These are phyloP conservation scores for Plasmopara viticola DNA, from an alignment of 352 stramenopile species.

Conservation along the genomic window DNA sequence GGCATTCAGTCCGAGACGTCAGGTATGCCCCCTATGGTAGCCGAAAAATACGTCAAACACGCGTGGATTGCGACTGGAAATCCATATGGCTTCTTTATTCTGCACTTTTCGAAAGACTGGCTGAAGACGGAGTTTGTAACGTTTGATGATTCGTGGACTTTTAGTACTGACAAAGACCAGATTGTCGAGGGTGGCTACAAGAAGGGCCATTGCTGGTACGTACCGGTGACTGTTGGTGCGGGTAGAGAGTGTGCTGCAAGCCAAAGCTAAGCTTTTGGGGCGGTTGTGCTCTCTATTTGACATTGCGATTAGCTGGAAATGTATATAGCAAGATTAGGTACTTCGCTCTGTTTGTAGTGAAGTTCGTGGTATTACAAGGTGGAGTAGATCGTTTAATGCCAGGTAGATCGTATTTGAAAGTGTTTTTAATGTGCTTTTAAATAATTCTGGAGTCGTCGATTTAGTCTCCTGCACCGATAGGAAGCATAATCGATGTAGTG, in stretches of 20 bases:
- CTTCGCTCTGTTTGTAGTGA: no score
- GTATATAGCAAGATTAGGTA: no score
- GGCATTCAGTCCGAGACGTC: conserved; percentile 85
- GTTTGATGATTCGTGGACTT: conserved; percentile 75
- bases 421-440: no score
- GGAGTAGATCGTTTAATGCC: no score
- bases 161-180: conserved; percentile 66
- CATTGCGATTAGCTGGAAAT: not conserved
- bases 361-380: no score
- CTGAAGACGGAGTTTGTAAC: conserved; percentile 79
- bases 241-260: conserved; percentile 55
- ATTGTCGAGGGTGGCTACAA: conserved; percentile 75
- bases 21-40: conserved; percentile 57
- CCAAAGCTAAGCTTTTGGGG: conserved; percentile 7
- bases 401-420: no score
- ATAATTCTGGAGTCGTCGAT: no score
- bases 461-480: no score
- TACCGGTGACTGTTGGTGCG: conserved; percentile 59
- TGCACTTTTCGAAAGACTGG: conserved; percentile 83
- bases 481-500: no score
- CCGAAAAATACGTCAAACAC: conserved; percentile 75
- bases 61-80: conserved; percentile 73
- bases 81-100: conserved; percentile 82
- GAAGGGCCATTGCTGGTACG: conserved; percentile 82
- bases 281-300: conserved; percentile 10